These are phyloP conservation scores for Debaryomyces subglobosus DNA, from an alignment of 1,139 yeast species.

Conservation along the genomic window DNA sequence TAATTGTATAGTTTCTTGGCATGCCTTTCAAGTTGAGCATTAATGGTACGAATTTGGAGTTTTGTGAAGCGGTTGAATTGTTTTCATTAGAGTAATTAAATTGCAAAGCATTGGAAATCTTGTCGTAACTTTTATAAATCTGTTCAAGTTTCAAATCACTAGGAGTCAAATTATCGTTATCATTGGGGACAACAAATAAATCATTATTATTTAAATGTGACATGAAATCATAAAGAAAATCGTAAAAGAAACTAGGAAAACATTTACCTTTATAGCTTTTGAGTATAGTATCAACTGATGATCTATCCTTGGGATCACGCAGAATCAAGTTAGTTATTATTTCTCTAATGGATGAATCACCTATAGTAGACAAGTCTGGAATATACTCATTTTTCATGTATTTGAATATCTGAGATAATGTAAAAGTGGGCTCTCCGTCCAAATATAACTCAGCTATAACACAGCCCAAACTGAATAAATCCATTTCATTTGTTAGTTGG, in stretches of 20 bases:
- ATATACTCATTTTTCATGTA: constrained; percentile 69
- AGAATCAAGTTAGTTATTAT: constrained; percentile 65
- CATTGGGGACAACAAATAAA: constrained; percentile 19
- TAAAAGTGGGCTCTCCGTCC: constrained; percentile 86
- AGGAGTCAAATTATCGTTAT: constrained; percentile 28
- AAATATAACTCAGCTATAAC: constrained; percentile 85
- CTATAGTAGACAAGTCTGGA: constrained; percentile 62
- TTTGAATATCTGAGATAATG: constrained; percentile 83
- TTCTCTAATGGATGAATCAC: constrained; percentile 51
- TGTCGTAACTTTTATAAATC: constrained; percentile 59
- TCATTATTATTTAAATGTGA: constrained; percentile 35
- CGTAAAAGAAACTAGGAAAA: constrained; percentile 75
- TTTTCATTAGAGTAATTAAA: constrained; percentile 34
- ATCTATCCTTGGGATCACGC: constrained; percentile 62
- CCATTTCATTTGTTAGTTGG: constrained; percentile 69
- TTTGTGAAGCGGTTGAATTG: constrained; percentile 6
- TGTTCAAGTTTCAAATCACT: constrained; percentile 65
- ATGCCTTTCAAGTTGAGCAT: constrained; percentile 54
- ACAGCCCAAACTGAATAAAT: constrained; percentile 88
- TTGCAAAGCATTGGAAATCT: constrained; percentile 51
- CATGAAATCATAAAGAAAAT: constrained; percentile 70
- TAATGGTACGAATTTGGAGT: constrained; percentile 34
- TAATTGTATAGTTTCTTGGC: constrained; percentile 45
- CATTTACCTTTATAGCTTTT: constrained; percentile 48
- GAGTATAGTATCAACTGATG: constrained; percentile 57